Percentiles rank a stretch among this genome's conserved stretches.
Evolutionary conservation across 805 yeast species (phyloP).

Genomic region (Yarrowia sp.): DNA sequence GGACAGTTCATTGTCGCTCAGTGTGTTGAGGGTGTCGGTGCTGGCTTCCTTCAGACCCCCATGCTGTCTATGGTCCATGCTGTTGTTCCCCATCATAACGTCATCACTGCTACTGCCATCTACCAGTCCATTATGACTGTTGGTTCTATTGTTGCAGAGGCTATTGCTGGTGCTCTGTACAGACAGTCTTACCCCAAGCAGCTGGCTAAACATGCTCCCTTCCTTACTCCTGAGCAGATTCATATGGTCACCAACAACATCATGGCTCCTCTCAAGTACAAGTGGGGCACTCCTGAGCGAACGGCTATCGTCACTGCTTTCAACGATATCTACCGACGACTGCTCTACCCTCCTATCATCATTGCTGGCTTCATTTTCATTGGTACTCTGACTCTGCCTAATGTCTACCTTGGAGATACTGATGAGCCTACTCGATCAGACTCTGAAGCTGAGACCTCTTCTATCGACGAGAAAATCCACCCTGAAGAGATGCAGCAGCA

Average conservation of each 20-base stretch:
- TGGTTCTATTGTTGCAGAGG: slow-evolving; percentile 62
- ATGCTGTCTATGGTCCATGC: slow-evolving; percentile 61
- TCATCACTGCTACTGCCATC: slow-evolving; percentile 60
- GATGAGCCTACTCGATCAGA: neutral
- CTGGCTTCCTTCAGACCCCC: slow-evolving; percentile 67
- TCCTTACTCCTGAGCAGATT: neutral
- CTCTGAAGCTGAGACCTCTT: neutral
- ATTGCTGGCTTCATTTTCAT: slow-evolving; percentile 22
- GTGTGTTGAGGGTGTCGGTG: slow-evolving; percentile 67
- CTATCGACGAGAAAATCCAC: neutral
- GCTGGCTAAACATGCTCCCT: neutral
- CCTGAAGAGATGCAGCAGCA: neutral
- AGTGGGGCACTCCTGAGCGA: slow-evolving; percentile 26
- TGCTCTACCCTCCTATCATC: slow-evolving; percentile 26
- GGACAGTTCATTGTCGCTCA: slow-evolving; percentile 66
- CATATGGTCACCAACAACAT: neutral
- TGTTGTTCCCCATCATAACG: slow-evolving; percentile 57
- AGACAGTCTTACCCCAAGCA: slow-evolving; percentile 53
- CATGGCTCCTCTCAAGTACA: slow-evolving; percentile 1
- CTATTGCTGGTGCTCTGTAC: slow-evolving; percentile 72
- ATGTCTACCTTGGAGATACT: slow-evolving; percentile 12
- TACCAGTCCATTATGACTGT: slow-evolving; percentile 57
- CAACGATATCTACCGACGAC: slow-evolving; percentile 24
- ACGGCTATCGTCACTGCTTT: slow-evolving; percentile 25
- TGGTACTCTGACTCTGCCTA: neutral